phyloP scores from a whole-genome alignment of 148 eudicot species.

The Rhododendron simsii region DNA sequence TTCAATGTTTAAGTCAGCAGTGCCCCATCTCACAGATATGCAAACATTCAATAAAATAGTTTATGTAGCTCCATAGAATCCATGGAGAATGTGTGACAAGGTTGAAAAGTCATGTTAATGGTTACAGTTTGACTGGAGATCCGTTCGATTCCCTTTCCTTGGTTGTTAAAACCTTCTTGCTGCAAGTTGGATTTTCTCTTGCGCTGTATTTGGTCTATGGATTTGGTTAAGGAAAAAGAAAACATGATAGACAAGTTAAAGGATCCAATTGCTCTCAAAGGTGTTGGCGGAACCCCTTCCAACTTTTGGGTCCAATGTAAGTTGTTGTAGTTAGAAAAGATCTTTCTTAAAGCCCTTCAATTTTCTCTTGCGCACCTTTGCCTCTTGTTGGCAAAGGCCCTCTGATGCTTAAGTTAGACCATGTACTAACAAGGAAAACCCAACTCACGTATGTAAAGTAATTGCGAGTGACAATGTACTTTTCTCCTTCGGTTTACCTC shows the following conservation, averaged over 20 bases:
- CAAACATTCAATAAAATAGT: not conserved
- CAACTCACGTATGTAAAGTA: too few species aligned
- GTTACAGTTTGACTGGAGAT: constrained; percentile 9
- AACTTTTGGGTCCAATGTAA: not conserved
- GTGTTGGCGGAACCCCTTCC: not conserved
- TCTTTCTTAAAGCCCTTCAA: not conserved
- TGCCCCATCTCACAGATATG: not conserved
- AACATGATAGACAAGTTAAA: not conserved
- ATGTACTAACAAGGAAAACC: too few species aligned
- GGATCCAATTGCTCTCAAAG: not conserved
- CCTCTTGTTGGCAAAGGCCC: too few species aligned
- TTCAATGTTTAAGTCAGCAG: not conserved
- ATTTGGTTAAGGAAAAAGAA: not conserved
- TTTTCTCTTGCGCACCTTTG: too few species aligned
- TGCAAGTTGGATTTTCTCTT: not conserved
- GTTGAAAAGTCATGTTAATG: not conserved
- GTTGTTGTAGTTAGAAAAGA: not conserved
- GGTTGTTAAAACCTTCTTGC: not conserved
- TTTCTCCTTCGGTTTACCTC: too few species aligned
- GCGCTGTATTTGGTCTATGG: not conserved
- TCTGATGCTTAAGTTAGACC: too few species aligned
- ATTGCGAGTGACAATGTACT: too few species aligned
- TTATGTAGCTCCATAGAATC: too few species aligned
- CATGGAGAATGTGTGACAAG: not conserved
- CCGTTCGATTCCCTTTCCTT: not conserved